Base-by-base conservation (phyloP, 768 basidiomycete species). In the Tulasnella sp. region DNA sequence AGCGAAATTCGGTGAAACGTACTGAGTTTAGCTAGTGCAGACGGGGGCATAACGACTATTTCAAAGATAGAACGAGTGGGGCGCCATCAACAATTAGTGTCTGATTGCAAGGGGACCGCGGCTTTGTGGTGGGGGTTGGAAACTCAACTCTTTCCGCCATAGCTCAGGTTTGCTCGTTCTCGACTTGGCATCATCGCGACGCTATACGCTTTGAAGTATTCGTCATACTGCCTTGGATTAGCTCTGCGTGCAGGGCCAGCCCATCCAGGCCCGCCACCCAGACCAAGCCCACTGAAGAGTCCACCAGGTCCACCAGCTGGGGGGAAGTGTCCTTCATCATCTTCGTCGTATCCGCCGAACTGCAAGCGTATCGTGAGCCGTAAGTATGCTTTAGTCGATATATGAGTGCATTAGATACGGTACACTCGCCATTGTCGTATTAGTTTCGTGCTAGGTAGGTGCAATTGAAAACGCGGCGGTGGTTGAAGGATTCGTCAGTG, bases 21-120 rank as follows among this genome's bases (percentile, higher is more conserved):
- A 86, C 85, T 93, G 12, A 99, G 86, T 79, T 90, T 90, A 9
- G 96, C 96, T 4, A 99, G 86, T 12, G 96, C 92, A 54, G 96
- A 98, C 22, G 93, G 94, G 2, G 97, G 97, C 94, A 99, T 96
- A 74, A 99, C 93, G 79, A 99, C 97, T 99, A 79, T 15, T 29
- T 37, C 11, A 42, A 49, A 42, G 37, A 38, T 34, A 39, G 58
- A 31, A 31, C 1, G 12, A 40, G 9, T 5, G 29, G 67, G 40
- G 67, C 37, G 58, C 67, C 39, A 25, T 76, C 15, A 54, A 71
- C 78, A 68, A 36, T 58, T n/a, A 64, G 58, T 64, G 5, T 64
- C n/a, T 64, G n/a, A 8, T 31, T 54, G 45, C 72, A 78, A 78
- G 80, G 79, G 81, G 81, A 81, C 82, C 81, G 42, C 12, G 22